A percentile compares a stretch with the other conserved stretches of the same genome.
Evolutionary conservation across 2,329 filamentous ascomycete species (phyloP).

Genomic region (Cladosporium sp.): DNA sequence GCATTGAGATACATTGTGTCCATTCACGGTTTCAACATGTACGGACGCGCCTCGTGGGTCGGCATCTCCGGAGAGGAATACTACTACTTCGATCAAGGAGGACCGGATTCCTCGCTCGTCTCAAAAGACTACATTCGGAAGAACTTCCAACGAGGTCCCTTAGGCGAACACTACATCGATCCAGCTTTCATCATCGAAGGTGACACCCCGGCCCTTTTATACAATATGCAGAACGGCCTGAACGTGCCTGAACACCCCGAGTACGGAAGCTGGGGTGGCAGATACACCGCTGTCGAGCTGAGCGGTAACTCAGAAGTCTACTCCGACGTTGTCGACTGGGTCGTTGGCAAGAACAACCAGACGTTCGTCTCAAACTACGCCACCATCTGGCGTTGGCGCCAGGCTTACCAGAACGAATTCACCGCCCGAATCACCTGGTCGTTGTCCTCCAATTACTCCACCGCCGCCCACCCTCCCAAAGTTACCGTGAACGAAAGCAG

Average conservation of each 20-base stretch:
- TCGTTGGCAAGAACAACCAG: constrained; percentile 29
- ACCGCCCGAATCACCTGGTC: constrained; percentile 41
- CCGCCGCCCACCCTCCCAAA: constrained; percentile 2
- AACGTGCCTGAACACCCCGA: constrained; percentile 41
- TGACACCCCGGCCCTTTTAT: constrained; percentile 49
- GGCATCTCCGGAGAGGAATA: constrained; percentile 50
- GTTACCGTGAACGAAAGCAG: neutral
- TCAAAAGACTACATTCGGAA: constrained; percentile 49
- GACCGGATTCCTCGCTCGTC: constrained; percentile 45
- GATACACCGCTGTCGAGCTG: constrained; percentile 37
- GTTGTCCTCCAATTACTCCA: neutral
- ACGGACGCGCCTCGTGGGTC: constrained; percentile 51
- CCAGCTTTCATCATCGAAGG: constrained; percentile 50
- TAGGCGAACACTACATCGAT: constrained; percentile 41
- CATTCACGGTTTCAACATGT: constrained; percentile 54
- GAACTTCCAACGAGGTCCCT: constrained; percentile 49
- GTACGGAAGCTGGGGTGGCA: constrained; percentile 49
- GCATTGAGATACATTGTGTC: constrained; percentile 53
- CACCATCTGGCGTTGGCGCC: constrained; percentile 41
- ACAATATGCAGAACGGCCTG: constrained; percentile 46
- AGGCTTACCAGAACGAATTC: constrained; percentile 41
- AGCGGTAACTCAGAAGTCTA: constrained; percentile 31
- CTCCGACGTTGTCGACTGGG: constrained; percentile 26
- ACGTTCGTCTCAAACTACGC: constrained; percentile 40
- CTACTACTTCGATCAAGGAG: constrained; percentile 46